Evolutionary conservation across 148 eudicot species (phyloP).

Genomic region (Vaccinium vitisidaea): DNA sequence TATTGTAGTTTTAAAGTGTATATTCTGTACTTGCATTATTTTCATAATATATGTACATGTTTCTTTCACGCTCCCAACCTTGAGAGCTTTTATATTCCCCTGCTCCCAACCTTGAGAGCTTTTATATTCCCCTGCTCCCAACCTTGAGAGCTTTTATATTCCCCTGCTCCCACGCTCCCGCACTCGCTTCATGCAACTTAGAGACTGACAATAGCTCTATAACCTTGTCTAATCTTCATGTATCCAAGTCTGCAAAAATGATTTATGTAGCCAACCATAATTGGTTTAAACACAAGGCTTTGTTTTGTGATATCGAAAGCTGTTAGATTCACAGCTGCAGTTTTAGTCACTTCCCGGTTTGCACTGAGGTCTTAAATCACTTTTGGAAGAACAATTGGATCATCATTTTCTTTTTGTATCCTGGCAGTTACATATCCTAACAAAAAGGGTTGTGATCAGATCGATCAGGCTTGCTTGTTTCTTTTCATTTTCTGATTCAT

Average conservation of each 20-base stretch:
- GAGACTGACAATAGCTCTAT: neutral
- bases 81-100: no score
- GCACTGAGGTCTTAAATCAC: neutral
- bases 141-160: no score
- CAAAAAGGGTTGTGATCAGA: neutral
- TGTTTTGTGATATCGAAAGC: neutral
- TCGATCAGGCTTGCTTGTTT: neutral
- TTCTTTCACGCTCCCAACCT: no score
- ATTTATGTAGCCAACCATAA: neutral
- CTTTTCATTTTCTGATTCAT: neutral
- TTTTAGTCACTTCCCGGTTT: neutral
- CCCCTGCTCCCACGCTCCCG: no score
- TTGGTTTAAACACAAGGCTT: neutral
- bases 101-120: no score
- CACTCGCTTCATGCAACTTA: no score
- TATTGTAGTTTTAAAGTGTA: no score
- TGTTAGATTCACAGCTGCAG: neutral
- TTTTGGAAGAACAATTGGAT: neutral
- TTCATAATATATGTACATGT: no score
- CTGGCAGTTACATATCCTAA: neutral
- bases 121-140: no score
- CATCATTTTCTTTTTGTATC: neutral
- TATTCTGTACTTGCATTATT: no score
- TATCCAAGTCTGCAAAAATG: neutral
- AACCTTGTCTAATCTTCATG: neutral